A percentile compares a stretch with the other conserved stretches of the same genome.
Evolutionary conservation across 176 grass and related monocot species (phyloP).

Genomic region (Oryza officinalis): DNA sequence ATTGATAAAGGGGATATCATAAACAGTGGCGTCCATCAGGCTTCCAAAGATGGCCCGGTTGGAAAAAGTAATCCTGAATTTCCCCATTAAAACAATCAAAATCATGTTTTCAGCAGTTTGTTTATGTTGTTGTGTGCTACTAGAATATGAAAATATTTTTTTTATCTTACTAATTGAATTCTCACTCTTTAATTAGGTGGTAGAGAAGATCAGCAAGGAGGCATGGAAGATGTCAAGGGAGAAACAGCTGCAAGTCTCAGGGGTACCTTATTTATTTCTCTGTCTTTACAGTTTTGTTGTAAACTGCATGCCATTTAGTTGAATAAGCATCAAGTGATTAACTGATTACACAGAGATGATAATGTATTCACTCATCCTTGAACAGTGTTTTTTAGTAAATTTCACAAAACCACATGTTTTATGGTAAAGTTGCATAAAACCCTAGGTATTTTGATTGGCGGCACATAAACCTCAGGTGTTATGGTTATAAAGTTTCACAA

Average conservation of each 20-base stretch:
- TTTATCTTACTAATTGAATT: conserved; percentile 11
- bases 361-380: conserved; percentile 7
- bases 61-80: conserved; percentile 58
- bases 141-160: neutral
- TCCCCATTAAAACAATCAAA: conserved; percentile 45
- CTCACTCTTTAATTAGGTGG: conserved; percentile 27
- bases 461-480: too few relatives aligned
- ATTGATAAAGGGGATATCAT: conserved; percentile 96
- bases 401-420: too few relatives aligned
- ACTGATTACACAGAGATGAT: neutral
- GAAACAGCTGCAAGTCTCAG: conserved; percentile 36
- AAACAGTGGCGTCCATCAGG: conserved; percentile 78
- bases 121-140: neutral
- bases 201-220: conserved; percentile 63
- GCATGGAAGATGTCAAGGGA: conserved; percentile 56
- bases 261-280: conserved; percentile 22
- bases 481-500: too few relatives aligned
- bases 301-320: conserved; percentile 5
- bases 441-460: too few relatives aligned
- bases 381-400: neutral
- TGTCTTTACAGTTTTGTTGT: conserved; percentile 20
- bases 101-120: conserved; percentile 34
- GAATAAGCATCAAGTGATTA: conserved; percentile 25
- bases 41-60: conserved; percentile 73
- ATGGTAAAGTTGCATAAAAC: too few relatives aligned